phyloP scores from a whole-genome alignment of 2,329 filamentous ascomycete species.

The Penicillium hordei region DNA sequence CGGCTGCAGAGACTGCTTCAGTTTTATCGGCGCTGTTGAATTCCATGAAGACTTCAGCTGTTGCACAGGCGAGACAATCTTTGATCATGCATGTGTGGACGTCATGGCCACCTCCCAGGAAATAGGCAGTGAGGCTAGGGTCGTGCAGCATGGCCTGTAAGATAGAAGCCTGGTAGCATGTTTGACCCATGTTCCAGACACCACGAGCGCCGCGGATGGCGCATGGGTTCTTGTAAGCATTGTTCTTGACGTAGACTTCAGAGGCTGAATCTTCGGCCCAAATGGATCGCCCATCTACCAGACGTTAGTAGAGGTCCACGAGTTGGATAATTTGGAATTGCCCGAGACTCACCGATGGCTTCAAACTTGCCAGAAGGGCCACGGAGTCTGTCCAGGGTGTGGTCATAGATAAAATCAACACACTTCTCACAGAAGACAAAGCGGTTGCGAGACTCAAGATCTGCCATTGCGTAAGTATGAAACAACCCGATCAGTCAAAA shows the following conservation, averaged over 20 bases:
- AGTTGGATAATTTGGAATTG: background rate
- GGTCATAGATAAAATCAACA: constrained; percentile 45
- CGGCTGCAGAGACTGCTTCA: constrained; percentile 86
- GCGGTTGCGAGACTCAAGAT: constrained; percentile 43
- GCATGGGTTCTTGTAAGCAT: constrained; percentile 78
- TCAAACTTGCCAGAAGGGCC: constrained; percentile 20
- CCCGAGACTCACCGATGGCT: constrained; percentile 6
- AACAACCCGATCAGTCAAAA: background rate
- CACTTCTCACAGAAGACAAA: constrained; percentile 43
- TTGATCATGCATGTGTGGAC: constrained; percentile 63
- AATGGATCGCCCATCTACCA: constrained; percentile 35
- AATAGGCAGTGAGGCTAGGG: constrained; percentile 85
- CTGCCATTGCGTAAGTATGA: constrained; percentile 24
- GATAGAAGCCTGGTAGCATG: constrained; percentile 96
- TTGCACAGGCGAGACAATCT: constrained; percentile 60
- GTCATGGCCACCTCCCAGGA: constrained; percentile 85
- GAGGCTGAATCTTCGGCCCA: constrained; percentile 57
- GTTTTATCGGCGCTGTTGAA: constrained; percentile 65
- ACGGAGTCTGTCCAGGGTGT: constrained; percentile 40
- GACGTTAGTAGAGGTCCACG: constrained; percentile 4
- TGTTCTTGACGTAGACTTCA: constrained; percentile 71
- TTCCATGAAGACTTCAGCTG: constrained; percentile 64
- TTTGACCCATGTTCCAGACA: constrained; percentile 97
- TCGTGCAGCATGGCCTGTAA: constrained; percentile 93
- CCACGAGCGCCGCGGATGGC: constrained; percentile 84